phyloP scores from a whole-genome alignment of 805 yeast genomes.

The Lipomyces spencermartinsiae region DNA sequence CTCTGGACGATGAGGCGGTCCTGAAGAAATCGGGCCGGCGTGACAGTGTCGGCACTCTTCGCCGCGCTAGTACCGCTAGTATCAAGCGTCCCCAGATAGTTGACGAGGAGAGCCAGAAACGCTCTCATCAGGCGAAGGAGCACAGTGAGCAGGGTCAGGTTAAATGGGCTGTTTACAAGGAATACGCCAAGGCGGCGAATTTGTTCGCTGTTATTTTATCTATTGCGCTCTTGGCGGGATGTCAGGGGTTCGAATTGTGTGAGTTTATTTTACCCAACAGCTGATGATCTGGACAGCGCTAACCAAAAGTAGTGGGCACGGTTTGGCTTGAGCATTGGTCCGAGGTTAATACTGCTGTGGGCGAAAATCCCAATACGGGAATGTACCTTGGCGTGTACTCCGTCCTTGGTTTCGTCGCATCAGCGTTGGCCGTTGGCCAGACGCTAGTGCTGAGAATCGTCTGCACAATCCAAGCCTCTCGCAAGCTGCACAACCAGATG shows the following conservation, averaged over 20 bases:
- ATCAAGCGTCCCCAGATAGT: constrained; percentile 48
- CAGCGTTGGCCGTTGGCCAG: constrained; percentile 67
- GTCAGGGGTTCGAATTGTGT: constrained; percentile 42
- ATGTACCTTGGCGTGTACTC: constrained; percentile 78
- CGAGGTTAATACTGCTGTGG: constrained; percentile 75
- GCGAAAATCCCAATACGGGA: constrained; percentile 73
- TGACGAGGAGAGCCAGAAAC: constrained; percentile 39
- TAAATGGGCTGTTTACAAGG: constrained; percentile 81
- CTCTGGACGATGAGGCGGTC: constrained; percentile 29
- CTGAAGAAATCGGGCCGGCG: constrained; percentile 17
- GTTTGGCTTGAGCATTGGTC: constrained; percentile 99
- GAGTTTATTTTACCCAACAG: constrained; percentile 62
- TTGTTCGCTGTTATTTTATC: constrained; percentile 65
- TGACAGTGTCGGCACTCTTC: constrained; percentile 45
- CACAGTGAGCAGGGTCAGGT: constrained; percentile 93
- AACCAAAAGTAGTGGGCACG: constrained; percentile 53
- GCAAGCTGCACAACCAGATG: constrained; percentile 72
- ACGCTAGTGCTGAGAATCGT: constrained; percentile 74
- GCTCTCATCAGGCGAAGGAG: constrained; percentile 57
- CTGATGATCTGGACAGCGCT: constrained; percentile 28
- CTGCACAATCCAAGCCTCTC: constrained; percentile 85
- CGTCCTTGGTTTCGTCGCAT: constrained; percentile 71
- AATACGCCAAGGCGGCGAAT: constrained; percentile 89
- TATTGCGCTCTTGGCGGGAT: constrained; percentile 53
- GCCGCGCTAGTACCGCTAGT: constrained; percentile 71